These are phyloP conservation scores for Aspergillus cavernicola DNA, from an alignment of 495 filamentous ascomycete species.

Conservation along the genomic window DNA sequence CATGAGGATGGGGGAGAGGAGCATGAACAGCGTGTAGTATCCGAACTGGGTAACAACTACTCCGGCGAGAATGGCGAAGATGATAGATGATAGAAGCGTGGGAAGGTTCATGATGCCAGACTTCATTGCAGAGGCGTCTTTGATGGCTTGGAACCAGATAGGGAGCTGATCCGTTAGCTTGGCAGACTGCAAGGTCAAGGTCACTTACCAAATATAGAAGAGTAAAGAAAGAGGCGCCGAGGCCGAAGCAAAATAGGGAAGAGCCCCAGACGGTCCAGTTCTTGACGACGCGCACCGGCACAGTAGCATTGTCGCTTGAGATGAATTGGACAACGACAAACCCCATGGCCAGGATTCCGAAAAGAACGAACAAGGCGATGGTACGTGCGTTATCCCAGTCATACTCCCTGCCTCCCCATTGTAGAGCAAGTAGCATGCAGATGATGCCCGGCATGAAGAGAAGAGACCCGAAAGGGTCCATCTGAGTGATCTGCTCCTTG, in stretches of 20 bases:
- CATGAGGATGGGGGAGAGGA: slow-evolving; percentile 49
- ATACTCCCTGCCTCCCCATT: slow-evolving; percentile 79
- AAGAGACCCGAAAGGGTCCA: slow-evolving; percentile 64
- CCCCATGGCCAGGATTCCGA: slow-evolving; percentile 56
- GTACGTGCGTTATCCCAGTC: slow-evolving; percentile 62
- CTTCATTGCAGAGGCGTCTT: slow-evolving; percentile 25
- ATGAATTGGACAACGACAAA: slow-evolving; percentile 66
- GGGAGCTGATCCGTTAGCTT: slow-evolving; percentile 41
- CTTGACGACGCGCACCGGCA: slow-evolving; percentile 68
- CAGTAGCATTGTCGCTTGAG: slow-evolving; percentile 68
- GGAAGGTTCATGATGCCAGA: slow-evolving; percentile 39
- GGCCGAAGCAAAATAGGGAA: slow-evolving; percentile 49
- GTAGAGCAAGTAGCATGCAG: slow-evolving; percentile 71
- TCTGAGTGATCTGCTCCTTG: slow-evolving; percentile 47
- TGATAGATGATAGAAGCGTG: slow-evolving; percentile 42
- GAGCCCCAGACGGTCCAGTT: slow-evolving; percentile 64
- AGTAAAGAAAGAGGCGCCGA: slow-evolving; percentile 66
- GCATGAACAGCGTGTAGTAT: slow-evolving; percentile 63
- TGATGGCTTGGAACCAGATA: slow-evolving; percentile 72
- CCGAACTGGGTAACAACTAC: slow-evolving; percentile 49
- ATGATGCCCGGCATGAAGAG: slow-evolving; percentile 71
- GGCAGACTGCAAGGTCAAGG: too few relatives aligned
- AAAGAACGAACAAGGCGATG: slow-evolving; percentile 68
- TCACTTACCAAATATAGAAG: slow-evolving; percentile 49
- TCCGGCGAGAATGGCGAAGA: slow-evolving; percentile 37